Base-by-base conservation (phyloP, 306 rosid species). In the Bauhinia variegata region DNA sequence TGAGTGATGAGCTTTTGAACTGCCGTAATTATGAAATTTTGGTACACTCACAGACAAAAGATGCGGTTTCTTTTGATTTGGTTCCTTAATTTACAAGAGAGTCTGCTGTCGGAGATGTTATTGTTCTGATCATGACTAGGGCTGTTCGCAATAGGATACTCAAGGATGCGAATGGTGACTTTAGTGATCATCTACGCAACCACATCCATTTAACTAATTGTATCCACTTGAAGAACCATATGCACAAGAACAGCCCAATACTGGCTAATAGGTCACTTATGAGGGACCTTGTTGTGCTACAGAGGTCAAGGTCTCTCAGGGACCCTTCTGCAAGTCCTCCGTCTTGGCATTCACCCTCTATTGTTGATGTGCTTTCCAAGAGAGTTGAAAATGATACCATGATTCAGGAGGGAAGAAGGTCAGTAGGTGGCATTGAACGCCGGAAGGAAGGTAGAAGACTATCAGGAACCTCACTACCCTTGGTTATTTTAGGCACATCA, bases 291-390 rank as follows among this genome's bases (percentile, higher is more conserved):
- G 87, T 86, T 59, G 97, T 85, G 83, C 85, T 95, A 38, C 97
- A 90, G 76, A 83, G 97, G 65, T 86, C 99, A 0, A 82, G 97
- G 11, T 95, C 97, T 52, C 90, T 95, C 58, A 67, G 97, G 70
- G 99, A 95, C 74, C 99, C 99, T 47, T 95, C 99, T 36, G 99
- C 99, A 0, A 95, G 99, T 68, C 99, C 99, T 71, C 84, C 95
- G 28, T 95, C 95, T 13, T 90, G 96, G 95, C 90, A 88, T 49
- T 95, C 99, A 0, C 97, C 88, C 65, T 86, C 96, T 55, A 79
- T 93, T 13, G 75, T 79, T 39, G 97, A 88, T 56, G 11, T 86
- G 54, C 99, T 87, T 47, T 79, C 84, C 51, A 88, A 78, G 78
- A 88, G 75, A 63, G 85, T 76, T 33, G 96, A 90, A 47, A 83